phyloP scores from a whole-genome alignment of 306 rosid species.

The Malus sieversii region DNA sequence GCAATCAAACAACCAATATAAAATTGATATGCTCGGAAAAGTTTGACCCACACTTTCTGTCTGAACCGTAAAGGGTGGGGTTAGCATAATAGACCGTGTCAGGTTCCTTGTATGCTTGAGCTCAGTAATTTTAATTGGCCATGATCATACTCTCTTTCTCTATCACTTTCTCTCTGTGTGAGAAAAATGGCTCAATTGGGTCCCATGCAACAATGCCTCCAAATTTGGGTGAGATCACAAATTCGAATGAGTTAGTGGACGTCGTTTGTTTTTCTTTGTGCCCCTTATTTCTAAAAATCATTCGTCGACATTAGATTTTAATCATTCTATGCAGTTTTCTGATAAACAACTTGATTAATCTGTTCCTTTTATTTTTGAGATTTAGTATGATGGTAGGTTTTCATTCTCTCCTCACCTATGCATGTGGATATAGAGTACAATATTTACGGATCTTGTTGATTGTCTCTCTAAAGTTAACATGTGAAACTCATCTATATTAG shows the following conservation, averaged over 20 bases:
- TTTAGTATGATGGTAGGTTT: not conserved
- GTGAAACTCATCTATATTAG: too few relatives aligned
- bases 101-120: slow-evolving; percentile 49
- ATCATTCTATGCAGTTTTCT: not conserved
- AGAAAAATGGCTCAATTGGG: slow-evolving; percentile 30
- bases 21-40: slow-evolving; percentile 28
- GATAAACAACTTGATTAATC: not conserved
- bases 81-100: slow-evolving; percentile 43
- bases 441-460: not conserved
- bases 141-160: slow-evolving; percentile 1
- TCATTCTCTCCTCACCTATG: not conserved
- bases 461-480: not conserved
- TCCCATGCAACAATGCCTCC: slow-evolving; percentile 45
- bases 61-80: slow-evolving; percentile 43
- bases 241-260: slow-evolving; percentile 60
- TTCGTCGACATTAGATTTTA: not conserved
- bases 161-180: not conserved
- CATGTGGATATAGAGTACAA: not conserved
- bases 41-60: slow-evolving; percentile 49
- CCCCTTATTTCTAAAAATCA: not conserved
- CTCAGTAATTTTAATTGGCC: slow-evolving; percentile 8
- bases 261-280: slow-evolving; percentile 24
- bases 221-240: slow-evolving; percentile 46
- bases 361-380: not conserved
- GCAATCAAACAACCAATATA: slow-evolving; percentile 35